Percentiles rank a stretch among this genome's conserved stretches.
Conservation (phyloP, 352 stramenopile species). For the Globisporangium apiculatum region DNA sequence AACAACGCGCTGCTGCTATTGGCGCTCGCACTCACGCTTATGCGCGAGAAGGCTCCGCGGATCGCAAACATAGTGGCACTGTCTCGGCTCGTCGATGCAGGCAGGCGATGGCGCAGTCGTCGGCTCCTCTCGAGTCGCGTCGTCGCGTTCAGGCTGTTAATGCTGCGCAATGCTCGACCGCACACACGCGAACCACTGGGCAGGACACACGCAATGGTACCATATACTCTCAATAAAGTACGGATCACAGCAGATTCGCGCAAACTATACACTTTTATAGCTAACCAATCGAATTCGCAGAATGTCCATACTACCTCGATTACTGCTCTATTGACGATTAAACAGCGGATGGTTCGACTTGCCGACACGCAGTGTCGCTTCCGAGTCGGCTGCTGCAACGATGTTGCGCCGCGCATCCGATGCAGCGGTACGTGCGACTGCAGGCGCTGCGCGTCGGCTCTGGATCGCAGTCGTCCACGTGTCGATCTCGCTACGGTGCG, state of each 20-base stretch:
- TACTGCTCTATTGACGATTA: slow-evolving; percentile 28
- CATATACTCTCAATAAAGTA: background rate
- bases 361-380: slow-evolving; percentile 56
- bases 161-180: background rate
- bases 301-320: background rate
- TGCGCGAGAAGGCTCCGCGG: slow-evolving; percentile 26
- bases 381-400: slow-evolving; percentile 23
- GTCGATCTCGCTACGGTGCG: slow-evolving; percentile 46
- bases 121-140: background rate
- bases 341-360: slow-evolving; percentile 71
- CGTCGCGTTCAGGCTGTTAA: slow-evolving; percentile 1
- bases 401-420: slow-evolving; percentile 71
- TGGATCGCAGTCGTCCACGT: slow-evolving; percentile 57
- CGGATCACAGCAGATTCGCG: no score
- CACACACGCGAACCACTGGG: background rate
- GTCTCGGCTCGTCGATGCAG: background rate
- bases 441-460: slow-evolving; percentile 34
- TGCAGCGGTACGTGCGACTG: slow-evolving; percentile 24
- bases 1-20: slow-evolving; percentile 6
- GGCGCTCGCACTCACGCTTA: background rate
- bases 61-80: slow-evolving; percentile 34
- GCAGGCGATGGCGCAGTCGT: background rate
- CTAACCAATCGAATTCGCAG: no score
- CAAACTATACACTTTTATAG: background rate
- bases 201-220: background rate